Base-by-base conservation (phyloP, 2,329 filamentous ascomycete species). In the Simplicillium aogashimaense region DNA sequence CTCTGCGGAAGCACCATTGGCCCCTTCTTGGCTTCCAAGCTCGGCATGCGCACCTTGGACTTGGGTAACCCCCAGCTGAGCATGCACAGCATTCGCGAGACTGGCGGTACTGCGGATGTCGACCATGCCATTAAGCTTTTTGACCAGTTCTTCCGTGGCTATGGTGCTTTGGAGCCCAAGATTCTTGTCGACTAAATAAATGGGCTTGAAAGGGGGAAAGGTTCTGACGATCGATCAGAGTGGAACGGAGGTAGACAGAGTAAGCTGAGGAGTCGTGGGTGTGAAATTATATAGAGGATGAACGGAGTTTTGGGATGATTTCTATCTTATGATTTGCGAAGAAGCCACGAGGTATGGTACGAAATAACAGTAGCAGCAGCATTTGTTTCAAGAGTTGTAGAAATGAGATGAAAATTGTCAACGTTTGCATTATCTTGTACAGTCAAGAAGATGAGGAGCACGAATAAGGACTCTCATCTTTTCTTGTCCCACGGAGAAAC, bases 21-120 rank as follows among this genome's bases (percentile, higher is more conserved):
- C 0, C 92, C 92, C n/a, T 95, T 95, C 81, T 70, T 97, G 35
- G 85, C 84, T 40, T 88, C 90, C 17, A 82, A 82, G 43, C 68
- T 97, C 52, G 92, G 92, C 42, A 80, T 87, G 40, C 74, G 92
- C 46, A 97, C 92, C 2, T 70, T 98, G 35, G 92, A 98, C 64
- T 65, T 97, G 42, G 90, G 90, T 9, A 97, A 95, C 64, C 83
- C 90, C 20, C 90, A 97, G 67, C 69, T 95, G 47, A 88, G 84
- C 57, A 97, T 97, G 92, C 90, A 97, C 65, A 92, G 85, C 56
- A 95, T 95, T 55, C 80, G 92, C 40, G 92, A 97, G 71, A 95
- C 86, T 34, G 85, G 86, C 17, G 92, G 92, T 31, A 79, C 83
- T 2, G 78, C 88, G 52, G 90, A 98, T 64, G 83, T 97, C 1